Evolutionary conservation across 2,329 filamentous ascomycete genomes (phyloP).

Genomic region (Trichoderma aggressivum): DNA sequence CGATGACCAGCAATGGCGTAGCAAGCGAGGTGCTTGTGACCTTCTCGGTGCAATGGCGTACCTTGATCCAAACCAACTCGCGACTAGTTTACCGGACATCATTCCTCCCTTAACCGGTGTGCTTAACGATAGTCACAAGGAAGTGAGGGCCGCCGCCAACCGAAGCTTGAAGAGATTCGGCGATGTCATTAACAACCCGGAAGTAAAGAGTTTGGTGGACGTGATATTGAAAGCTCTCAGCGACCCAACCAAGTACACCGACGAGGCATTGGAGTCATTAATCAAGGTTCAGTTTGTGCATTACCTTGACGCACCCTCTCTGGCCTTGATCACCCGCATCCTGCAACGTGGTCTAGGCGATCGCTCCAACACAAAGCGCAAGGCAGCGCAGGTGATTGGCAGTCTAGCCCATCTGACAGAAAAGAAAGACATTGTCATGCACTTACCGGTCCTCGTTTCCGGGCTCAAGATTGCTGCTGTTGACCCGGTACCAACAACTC

Average conservation of each 20-base stretch:
- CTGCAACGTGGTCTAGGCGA: constrained; percentile 88
- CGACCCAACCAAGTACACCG: constrained; percentile 94
- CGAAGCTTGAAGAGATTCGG: constrained; percentile 96
- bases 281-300: constrained; percentile 99
- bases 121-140: constrained; percentile 96
- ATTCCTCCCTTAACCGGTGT: constrained; percentile 94
- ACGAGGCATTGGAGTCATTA: constrained; percentile 85
- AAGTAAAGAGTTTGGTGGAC: constrained; percentile 88
- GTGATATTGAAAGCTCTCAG: constrained; percentile 94
- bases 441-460: constrained; percentile 87
- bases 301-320: constrained; percentile 94
- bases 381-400: constrained; percentile 95
- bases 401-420: constrained; percentile 96
- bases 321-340: constrained; percentile 92
- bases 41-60: constrained; percentile 98
- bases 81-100: constrained; percentile 88
- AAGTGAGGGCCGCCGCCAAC: constrained; percentile 88
- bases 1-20: constrained; percentile 95
- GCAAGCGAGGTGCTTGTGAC: constrained; percentile 97
- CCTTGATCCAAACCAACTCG: constrained; percentile 90
- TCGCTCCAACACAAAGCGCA: constrained; percentile 90
- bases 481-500: constrained; percentile 92
- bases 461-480: constrained; percentile 86
- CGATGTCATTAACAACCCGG: constrained; percentile 96
- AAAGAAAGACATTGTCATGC: constrained; percentile 85